Percentiles rank a stretch among this genome's conserved stretches.
phyloP scores from a whole-genome alignment of 192 early-diverging fungal genomes.

The Entomortierella lignicola region DNA sequence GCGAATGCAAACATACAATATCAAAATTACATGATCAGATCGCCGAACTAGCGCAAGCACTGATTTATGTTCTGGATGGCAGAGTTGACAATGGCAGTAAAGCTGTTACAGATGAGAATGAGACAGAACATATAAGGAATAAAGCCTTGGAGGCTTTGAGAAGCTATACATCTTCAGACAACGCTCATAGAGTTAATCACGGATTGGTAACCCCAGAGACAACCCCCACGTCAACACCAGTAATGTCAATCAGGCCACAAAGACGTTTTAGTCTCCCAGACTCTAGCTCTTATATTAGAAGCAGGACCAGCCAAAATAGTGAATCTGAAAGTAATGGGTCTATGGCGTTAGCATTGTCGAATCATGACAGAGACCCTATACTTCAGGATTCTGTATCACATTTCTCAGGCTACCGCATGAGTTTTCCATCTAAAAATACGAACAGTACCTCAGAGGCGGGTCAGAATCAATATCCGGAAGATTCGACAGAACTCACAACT shows the following conservation, averaged over 20 bases:
- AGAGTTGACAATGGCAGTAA: background rate
- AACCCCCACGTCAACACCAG: conserved; percentile 18
- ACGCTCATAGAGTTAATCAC: background rate
- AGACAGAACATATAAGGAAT: background rate
- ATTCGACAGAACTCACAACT: background rate
- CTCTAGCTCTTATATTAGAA: background rate
- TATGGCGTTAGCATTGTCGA: background rate
- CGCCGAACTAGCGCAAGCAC: background rate
- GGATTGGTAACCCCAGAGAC: conserved; percentile 9
- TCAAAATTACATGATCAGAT: conserved; percentile 1
- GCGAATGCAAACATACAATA: conserved; percentile 2
- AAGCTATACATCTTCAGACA: background rate
- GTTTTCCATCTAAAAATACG: conserved; percentile 1
- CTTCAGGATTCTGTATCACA: conserved; percentile 5
- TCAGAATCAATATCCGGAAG: background rate
- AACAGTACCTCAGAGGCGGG: background rate
- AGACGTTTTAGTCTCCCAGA: no score
- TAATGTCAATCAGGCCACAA: background rate
- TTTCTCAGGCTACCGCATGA: conserved; percentile 16
- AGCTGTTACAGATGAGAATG: background rate
- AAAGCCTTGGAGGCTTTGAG: background rate
- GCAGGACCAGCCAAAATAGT: background rate
- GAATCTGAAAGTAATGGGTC: background rate
- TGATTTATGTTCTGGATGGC: conserved; percentile 1
- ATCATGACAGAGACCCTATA: conserved; percentile 3